Evolutionary conservation across 129 eudicot genomes (phyloP).

Genomic region (Flaveria bidentis): DNA sequence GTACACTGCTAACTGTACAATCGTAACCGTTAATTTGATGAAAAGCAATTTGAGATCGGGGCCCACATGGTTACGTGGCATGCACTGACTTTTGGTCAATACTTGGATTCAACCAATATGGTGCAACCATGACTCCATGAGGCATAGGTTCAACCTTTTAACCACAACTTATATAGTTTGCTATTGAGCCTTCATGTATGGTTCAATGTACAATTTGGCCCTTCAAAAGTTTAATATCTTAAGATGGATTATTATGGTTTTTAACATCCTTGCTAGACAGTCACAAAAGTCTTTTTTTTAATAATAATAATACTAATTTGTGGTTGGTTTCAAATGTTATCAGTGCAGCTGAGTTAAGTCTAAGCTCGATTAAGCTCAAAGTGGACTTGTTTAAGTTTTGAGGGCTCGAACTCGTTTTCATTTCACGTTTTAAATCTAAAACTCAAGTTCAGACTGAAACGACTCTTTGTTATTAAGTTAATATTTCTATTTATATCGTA

Average conservation of each 20-base stretch:
- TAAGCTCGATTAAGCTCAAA: no score
- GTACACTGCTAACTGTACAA: slow-evolving; percentile 32
- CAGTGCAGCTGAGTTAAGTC: no score
- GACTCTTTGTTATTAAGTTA: no score
- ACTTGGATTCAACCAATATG: slow-evolving; percentile 36
- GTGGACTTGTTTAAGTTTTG: no score
- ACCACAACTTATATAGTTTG: not conserved
- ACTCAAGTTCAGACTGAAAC: no score
- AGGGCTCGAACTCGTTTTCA: no score
- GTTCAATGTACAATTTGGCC: not conserved
- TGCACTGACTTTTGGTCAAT: slow-evolving; percentile 42
- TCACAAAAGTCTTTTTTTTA: no score
- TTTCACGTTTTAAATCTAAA: no score
- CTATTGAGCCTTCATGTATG: not conserved
- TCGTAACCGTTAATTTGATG: slow-evolving; percentile 41
- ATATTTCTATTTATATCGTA: no score
- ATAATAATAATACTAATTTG: no score
- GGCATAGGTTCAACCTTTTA: not conserved
- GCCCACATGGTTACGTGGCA: slow-evolving; percentile 47
- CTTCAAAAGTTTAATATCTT: not conserved
- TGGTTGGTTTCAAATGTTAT: no score
- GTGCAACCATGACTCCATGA: slow-evolving; percentile 24
- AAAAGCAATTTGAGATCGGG: slow-evolving; percentile 32
- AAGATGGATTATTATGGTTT: not conserved
- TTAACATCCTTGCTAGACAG: no score